Base-by-base conservation (phyloP, 2,329 filamentous ascomycete species). In the Phoma sp. region DNA sequence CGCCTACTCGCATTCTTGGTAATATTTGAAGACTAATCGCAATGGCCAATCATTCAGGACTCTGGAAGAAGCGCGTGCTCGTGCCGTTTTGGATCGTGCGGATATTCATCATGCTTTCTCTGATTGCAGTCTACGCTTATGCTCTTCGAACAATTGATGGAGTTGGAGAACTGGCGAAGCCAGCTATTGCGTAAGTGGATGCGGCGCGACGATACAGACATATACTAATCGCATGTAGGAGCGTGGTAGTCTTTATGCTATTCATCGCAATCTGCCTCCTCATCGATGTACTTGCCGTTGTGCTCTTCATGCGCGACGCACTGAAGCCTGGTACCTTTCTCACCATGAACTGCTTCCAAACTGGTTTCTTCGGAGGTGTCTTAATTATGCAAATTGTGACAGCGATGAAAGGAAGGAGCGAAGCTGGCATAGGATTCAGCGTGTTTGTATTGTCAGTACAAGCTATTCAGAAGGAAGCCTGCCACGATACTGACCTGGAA, bases 61-160 rank as follows among this genome's bases (percentile, higher is more conserved):
- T 65, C 9, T 76, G 72, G 72, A 70, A 74, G 60, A 75, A 74
- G 65, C 69, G 73, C 41, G 62, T 76, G 32, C 61, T 76, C 37
- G 56, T 76, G 9, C 73, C 74, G 4, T 69, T 74, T 48, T 76
- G 73, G 74, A 48, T 64, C 3, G 38, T 75, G 22, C 66, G 74
- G 11, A 68, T 73, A 37, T 50, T 64, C 25, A 52, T 72, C 7
- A 73, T 74, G 65, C 7, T 74, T 36, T 61, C 75, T 38, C 59
- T 74, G 45, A 67, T 75, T 45, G 65, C 52, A 11, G 51, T 58
- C 39, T 75, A 69, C 44, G 65, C 60, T 7, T 45, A 53, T 8
- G 62, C 67, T n/a, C 52, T 74, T 41, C 58, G 59, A 23, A 33
- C 50, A 7, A 14, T 70, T 7, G 41, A 61, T 11, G 55, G 65